phyloP scores from a whole-genome alignment of 768 basidiomycete species.

The Dendrothele bispora region DNA sequence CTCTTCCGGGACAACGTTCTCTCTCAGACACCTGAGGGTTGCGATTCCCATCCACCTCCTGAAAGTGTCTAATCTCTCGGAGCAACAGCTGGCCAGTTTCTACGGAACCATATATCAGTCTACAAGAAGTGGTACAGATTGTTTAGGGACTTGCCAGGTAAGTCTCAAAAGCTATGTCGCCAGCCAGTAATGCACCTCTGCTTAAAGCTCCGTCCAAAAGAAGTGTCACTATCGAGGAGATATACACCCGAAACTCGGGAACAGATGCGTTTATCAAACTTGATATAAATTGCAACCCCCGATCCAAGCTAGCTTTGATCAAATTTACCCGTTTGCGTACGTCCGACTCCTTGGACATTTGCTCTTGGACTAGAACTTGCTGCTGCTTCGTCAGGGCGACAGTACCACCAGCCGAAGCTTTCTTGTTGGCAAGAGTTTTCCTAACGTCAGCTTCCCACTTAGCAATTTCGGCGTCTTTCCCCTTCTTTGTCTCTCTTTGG shows the following conservation, averaged over 20 bases:
- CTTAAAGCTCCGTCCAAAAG: slow-evolving; percentile 68
- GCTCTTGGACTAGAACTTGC: slow-evolving; percentile 77
- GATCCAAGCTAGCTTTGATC: slow-evolving; percentile 54
- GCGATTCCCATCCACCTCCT: slow-evolving; percentile 80
- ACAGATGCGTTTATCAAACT: slow-evolving; percentile 54
- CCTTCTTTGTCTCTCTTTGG: slow-evolving; percentile 56
- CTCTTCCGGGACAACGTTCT: slow-evolving; percentile 69
- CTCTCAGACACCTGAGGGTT: slow-evolving; percentile 70
- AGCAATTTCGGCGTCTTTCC: slow-evolving; percentile 86
- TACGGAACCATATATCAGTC: slow-evolving; percentile 23
- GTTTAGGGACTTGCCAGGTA: slow-evolving; percentile 63
- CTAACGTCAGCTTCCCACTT: slow-evolving; percentile 97
- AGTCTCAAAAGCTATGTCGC: slow-evolving; percentile 62
- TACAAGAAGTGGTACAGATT: slow-evolving; percentile 1
- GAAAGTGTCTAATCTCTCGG: slow-evolving; percentile 70
- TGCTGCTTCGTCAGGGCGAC: slow-evolving; percentile 79
- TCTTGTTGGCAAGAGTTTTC: slow-evolving; percentile 80
- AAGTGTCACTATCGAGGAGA: slow-evolving; percentile 57
- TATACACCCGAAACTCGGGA: slow-evolving; percentile 53
- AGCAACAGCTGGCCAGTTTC: slow-evolving; percentile 71
- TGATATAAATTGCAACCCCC: slow-evolving; percentile 70
- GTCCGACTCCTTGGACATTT: slow-evolving; percentile 76
- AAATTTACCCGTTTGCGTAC: slow-evolving; percentile 59
- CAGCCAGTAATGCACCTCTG: slow-evolving; percentile 62
- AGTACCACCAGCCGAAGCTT: slow-evolving; percentile 40